phyloP scores from a whole-genome alignment of 345 rosid species.

The Moringa oleifera region DNA sequence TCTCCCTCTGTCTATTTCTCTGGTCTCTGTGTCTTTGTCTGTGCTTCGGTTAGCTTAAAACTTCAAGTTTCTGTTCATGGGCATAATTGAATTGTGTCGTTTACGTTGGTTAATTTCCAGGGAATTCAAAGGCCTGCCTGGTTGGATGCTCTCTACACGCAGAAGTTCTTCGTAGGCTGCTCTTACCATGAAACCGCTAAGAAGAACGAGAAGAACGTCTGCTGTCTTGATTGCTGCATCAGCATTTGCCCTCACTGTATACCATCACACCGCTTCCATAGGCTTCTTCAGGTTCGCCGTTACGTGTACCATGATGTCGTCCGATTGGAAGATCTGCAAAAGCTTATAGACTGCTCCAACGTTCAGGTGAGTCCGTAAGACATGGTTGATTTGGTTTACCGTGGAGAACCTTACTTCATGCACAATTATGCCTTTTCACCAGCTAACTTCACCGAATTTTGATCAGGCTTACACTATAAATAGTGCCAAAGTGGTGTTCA shows the following conservation, averaged over 20 bases:
- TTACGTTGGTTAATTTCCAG: constrained; percentile 20
- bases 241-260: constrained; percentile 96
- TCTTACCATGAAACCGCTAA: constrained; percentile 67
- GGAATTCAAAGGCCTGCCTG: constrained; percentile 88
- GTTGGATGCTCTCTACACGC: constrained; percentile 79
- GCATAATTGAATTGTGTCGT: not conserved
- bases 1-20: constrained; percentile 1
- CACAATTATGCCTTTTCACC: no score
- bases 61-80: not conserved
- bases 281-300: constrained; percentile 93
- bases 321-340: constrained; percentile 84
- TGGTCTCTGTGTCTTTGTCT: no score
- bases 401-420: no score
- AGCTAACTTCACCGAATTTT: not conserved
- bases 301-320: constrained; percentile 97
- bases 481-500: constrained; percentile 90
- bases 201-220: constrained; percentile 92
- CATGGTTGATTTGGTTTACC: no score
- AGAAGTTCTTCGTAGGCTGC: constrained; percentile 81
- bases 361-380: constrained; percentile 54
- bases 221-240: constrained; percentile 82
- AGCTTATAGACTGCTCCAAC: constrained; percentile 85
- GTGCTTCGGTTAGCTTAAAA: not conserved
- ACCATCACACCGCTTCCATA: constrained; percentile 74
- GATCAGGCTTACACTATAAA: constrained; percentile 82